phyloP scores from a whole-genome alignment of 2,329 filamentous ascomycete genomes.

The Cladophialophora yegresii region DNA sequence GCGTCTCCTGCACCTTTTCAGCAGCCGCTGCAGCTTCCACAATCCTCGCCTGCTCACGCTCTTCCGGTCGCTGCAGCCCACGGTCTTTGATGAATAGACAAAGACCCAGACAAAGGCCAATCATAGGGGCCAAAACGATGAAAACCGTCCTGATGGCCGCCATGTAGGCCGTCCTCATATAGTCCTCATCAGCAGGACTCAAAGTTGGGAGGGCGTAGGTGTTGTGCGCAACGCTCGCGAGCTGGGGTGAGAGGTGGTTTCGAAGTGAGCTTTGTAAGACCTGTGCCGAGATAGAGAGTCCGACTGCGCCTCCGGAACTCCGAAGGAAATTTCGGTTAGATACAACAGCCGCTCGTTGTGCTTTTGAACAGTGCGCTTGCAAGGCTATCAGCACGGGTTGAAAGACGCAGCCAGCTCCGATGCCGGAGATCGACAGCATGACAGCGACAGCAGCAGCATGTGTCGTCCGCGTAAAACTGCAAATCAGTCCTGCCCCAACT shows the following conservation, averaged over 20 bases:
- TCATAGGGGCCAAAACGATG: conserved; percentile 58
- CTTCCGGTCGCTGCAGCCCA: conserved; percentile 43
- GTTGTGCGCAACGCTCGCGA: conserved; percentile 31
- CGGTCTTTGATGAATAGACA: conserved; percentile 57
- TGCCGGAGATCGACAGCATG: conserved; percentile 54
- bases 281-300: conserved; percentile 60
- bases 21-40: background rate
- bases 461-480: conserved; percentile 52
- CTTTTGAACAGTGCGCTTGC: conserved; percentile 59
- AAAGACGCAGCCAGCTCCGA: conserved; percentile 57
- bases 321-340: conserved; percentile 65
- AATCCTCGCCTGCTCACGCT: conserved; percentile 9
- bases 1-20: background rate
- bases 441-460: conserved; percentile 55
- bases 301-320: conserved; percentile 59
- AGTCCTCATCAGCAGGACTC: conserved; percentile 42
- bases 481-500: conserved; percentile 56
- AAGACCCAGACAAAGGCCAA: conserved; percentile 54
- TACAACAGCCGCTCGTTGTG: conserved; percentile 63
- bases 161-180: conserved; percentile 56
- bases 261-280: conserved; percentile 42
- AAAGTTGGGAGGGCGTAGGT: conserved; percentile 11
- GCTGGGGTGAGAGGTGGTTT: conserved; percentile 9
- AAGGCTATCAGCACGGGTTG: conserved; percentile 59
- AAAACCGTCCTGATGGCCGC: conserved; percentile 59